A percentile compares a stretch with the other conserved stretches of the same genome.
Conservation (phyloP, 2,329 filamentous ascomycete genomes). For the Helicocarpus griseus region DNA sequence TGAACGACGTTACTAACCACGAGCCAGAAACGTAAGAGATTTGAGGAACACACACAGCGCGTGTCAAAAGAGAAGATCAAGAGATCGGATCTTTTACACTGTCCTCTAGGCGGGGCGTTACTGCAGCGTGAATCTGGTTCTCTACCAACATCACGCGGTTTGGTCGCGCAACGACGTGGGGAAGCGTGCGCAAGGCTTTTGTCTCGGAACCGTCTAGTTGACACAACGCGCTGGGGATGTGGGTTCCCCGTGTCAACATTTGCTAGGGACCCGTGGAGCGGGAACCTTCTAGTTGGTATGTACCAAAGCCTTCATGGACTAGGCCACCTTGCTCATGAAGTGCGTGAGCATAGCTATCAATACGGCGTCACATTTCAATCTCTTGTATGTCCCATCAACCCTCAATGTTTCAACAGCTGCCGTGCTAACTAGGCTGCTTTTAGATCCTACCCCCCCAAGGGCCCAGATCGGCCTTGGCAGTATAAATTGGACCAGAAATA, state of each 20-base stretch:
- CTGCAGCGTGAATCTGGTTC: slow-evolving; percentile 23
- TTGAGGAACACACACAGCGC: slow-evolving; percentile 18
- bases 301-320: neutral
- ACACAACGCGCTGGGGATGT: slow-evolving; percentile 17
- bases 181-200: slow-evolving; percentile 25
- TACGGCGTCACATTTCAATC: slow-evolving; percentile 1
- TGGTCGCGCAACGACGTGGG: slow-evolving; percentile 20
- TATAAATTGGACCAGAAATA: slow-evolving; percentile 3
- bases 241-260: slow-evolving; percentile 23
- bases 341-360: slow-evolving; percentile 15
- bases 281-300: slow-evolving; percentile 28
- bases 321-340: slow-evolving; percentile 10
- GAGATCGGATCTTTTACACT: slow-evolving; percentile 19
- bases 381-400: slow-evolving; percentile 7
- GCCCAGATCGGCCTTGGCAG: slow-evolving; percentile 4
- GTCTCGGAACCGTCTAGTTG: slow-evolving; percentile 20
- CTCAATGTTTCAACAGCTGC: neutral
- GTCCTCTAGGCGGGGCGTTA: slow-evolving; percentile 18
- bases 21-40: slow-evolving; percentile 21
- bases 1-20: neutral
- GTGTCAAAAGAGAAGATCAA: slow-evolving; percentile 25
- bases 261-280: slow-evolving; percentile 25
- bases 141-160: slow-evolving; percentile 10
- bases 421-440: neutral
- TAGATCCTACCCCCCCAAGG: slow-evolving; percentile 5